Evolutionary conservation across 75 land plant species (phyloP).

Genomic region (Picea glauca): DNA sequence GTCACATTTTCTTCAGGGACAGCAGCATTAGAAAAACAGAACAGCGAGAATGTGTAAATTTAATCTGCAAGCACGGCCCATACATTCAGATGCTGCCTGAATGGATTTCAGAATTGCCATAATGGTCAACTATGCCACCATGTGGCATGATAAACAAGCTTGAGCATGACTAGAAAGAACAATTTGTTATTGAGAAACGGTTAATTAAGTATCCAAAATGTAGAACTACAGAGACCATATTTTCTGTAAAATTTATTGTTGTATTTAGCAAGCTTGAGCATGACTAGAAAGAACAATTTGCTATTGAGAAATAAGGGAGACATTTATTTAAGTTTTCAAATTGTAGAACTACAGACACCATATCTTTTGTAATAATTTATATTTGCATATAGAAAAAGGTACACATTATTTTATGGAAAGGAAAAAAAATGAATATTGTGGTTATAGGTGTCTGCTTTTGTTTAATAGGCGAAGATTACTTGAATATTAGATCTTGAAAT

Average conservation of each 20-base stretch:
- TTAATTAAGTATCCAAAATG: background rate
- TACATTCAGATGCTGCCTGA: no score
- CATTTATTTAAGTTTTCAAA: background rate
- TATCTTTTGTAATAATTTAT: background rate
- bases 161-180: background rate
- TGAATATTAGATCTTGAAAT: background rate
- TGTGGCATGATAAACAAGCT: no score
- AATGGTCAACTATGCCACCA: no score
- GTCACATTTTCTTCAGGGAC: slow-evolving; percentile 57
- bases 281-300: background rate
- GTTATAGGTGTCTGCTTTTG: no score
- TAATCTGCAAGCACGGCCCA: background rate
- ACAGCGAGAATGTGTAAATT: background rate
- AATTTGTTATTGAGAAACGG: background rate
- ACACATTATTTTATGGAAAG: background rate
- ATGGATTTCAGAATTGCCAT: no score
- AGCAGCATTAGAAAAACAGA: background rate
- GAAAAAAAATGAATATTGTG: background rate
- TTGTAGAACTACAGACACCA: background rate
- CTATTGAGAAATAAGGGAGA: background rate
- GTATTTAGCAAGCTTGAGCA: background rate
- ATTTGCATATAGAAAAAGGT: background rate
- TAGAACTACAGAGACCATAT: background rate
- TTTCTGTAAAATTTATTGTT: background rate
- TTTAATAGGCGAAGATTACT: background rate